Evolutionary conservation across 2,329 filamentous ascomycete genomes (phyloP).

Genomic region (Penicillium fuscoglaucum): DNA sequence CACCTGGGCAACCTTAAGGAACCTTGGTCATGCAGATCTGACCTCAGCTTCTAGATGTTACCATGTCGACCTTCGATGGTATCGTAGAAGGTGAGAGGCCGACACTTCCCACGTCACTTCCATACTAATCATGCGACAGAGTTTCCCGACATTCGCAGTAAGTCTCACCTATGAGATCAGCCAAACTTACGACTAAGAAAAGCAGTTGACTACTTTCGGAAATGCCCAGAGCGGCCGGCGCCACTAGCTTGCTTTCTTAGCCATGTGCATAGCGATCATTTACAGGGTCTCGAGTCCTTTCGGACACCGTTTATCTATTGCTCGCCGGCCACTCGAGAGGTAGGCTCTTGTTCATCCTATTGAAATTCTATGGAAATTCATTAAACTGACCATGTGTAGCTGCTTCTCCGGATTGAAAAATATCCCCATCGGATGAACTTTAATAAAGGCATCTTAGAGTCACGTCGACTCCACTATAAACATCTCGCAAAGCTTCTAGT

Average conservation of each 20-base stretch:
- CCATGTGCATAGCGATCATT: slow-evolving; percentile 89
- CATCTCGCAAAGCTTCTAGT: slow-evolving; percentile 71
- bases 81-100: slow-evolving; percentile 28
- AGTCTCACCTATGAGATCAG: slow-evolving; percentile 17
- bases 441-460: slow-evolving; percentile 73
- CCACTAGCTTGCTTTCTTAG: slow-evolving; percentile 85
- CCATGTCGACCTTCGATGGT: slow-evolving; percentile 39
- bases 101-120: neutral
- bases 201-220: slow-evolving; percentile 78
- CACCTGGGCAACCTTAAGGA: neutral
- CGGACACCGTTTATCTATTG: slow-evolving; percentile 86
- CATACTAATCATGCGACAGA: slow-evolving; percentile 47
- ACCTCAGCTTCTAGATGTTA: neutral
- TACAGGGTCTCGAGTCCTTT: slow-evolving; percentile 74
- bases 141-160: slow-evolving; percentile 75
- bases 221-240: slow-evolving; percentile 53
- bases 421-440: slow-evolving; percentile 80
- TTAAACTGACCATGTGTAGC: slow-evolving; percentile 33
- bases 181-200: slow-evolving; percentile 9
- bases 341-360: slow-evolving; percentile 23
- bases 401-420: slow-evolving; percentile 77
- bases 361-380: neutral
- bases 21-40: neutral
- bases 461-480: slow-evolving; percentile 71
- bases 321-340: slow-evolving; percentile 76